Evolutionary conservation across 2,329 filamentous ascomycete species (phyloP).

Genomic region (Ophiostoma piceae): DNA sequence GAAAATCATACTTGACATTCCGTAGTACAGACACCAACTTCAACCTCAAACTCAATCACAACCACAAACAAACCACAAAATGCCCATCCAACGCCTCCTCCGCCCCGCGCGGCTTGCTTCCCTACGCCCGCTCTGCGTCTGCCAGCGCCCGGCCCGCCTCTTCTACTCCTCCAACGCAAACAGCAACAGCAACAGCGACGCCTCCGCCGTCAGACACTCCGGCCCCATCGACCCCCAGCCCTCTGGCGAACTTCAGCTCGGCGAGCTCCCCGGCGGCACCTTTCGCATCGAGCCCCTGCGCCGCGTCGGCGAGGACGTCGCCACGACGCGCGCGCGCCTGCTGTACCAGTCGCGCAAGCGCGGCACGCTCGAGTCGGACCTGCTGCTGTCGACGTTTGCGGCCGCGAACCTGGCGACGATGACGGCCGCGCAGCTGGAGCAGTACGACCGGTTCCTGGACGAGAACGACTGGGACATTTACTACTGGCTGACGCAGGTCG

Average conservation of each 20-base stretch:
- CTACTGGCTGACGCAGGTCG: slow-evolving; percentile 94
- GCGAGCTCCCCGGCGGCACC: slow-evolving; percentile 78
- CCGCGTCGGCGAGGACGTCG: slow-evolving; percentile 72
- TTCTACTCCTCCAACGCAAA: slow-evolving; percentile 2
- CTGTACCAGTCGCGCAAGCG: slow-evolving; percentile 90
- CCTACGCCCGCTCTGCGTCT: slow-evolving; percentile 22
- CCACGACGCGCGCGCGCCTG: slow-evolving; percentile 84
- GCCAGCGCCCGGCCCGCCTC: slow-evolving; percentile 9
- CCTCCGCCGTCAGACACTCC: slow-evolving; percentile 20
- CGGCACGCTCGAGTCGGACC: slow-evolving; percentile 90
- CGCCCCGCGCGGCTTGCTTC: slow-evolving; percentile 26
- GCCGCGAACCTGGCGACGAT: slow-evolving; percentile 70
- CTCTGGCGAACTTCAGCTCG: slow-evolving; percentile 63
- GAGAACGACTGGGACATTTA: slow-evolving; percentile 99
- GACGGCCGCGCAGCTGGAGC: slow-evolving; percentile 64
- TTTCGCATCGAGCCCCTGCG: slow-evolving; percentile 90
- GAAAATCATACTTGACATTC: not conserved
- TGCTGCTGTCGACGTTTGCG: slow-evolving; percentile 93
- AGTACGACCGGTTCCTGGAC: slow-evolving; percentile 91
- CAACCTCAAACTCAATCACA: not conserved
- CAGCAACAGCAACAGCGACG: not conserved
- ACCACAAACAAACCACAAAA: not conserved
- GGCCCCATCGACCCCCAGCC: slow-evolving; percentile 32
- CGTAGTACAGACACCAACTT: not conserved
- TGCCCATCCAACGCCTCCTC: slow-evolving; percentile 21